These are phyloP conservation scores for Dacryopinax spathularia DNA, from an alignment of 768 basidiomycete genomes.

Conservation along the genomic window DNA sequence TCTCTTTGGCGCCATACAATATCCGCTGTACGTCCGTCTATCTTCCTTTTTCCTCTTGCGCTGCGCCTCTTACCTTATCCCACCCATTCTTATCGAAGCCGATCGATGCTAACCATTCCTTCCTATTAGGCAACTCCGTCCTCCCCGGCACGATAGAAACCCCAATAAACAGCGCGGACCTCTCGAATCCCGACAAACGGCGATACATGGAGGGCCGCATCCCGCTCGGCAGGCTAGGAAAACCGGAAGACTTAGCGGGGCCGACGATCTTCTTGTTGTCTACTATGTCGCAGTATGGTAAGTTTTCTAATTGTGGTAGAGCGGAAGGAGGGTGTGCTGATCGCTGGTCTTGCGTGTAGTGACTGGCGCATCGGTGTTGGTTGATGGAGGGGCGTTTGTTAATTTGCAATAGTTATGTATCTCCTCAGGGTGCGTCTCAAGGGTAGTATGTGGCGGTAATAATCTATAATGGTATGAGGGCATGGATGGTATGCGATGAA, in stretches of 20 bases:
- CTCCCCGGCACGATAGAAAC: slow-evolving; percentile 69
- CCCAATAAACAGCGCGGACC: slow-evolving; percentile 63
- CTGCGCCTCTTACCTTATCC: not conserved
- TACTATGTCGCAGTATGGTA: slow-evolving; percentile 48
- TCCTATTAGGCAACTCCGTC: slow-evolving; percentile 45
- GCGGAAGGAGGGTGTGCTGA: slow-evolving; percentile 4
- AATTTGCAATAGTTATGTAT: slow-evolving; percentile 40
- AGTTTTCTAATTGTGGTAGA: not conserved
- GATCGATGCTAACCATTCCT: not conserved
- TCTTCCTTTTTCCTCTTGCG: not conserved
- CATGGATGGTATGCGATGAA: too few relatives aligned
- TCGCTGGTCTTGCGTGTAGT: slow-evolving; percentile 20
- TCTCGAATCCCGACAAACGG: slow-evolving; percentile 43
- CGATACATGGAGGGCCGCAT: slow-evolving; percentile 52
- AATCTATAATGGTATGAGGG: too few relatives aligned
- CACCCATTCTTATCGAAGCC: not conserved
- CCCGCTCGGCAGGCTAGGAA: slow-evolving; percentile 50
- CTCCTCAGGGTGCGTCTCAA: not conserved
- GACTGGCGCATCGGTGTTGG: slow-evolving; percentile 48
- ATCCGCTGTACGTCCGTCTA: slow-evolving; percentile 48
- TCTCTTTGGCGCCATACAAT: slow-evolving; percentile 60
- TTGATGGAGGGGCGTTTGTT: slow-evolving; percentile 62
- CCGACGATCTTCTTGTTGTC: slow-evolving; percentile 62
- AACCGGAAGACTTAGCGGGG: slow-evolving; percentile 59
- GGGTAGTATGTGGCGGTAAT: too few relatives aligned